Evolutionary conservation across 2,329 filamentous ascomycete species (phyloP).

Genomic region (Colletotrichum euphorbiae): DNA sequence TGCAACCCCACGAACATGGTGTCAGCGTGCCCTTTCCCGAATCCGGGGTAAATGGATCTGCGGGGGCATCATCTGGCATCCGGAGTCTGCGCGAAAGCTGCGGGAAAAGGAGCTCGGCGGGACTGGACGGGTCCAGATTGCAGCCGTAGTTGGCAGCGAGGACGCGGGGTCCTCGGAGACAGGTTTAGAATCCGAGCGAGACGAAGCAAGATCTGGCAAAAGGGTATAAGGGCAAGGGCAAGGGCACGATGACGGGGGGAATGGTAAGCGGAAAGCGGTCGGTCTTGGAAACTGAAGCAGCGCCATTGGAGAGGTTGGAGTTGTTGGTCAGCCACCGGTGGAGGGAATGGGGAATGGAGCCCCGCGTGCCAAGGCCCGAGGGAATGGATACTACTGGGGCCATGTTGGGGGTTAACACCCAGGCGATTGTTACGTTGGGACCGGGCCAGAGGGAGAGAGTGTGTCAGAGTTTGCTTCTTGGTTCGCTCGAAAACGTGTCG

Average conservation of each 20-base stretch:
- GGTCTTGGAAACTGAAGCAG: background rate
- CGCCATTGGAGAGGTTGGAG: conserved; percentile 15
- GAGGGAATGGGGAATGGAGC: conserved; percentile 23
- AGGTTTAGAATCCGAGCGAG: conserved; percentile 20
- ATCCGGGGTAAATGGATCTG: conserved; percentile 31
- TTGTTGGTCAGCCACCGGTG: conserved; percentile 35
- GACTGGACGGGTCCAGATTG: background rate
- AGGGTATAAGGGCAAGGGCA: conserved; percentile 12
- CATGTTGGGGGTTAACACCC: conserved; percentile 15
- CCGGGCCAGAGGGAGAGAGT: conserved; percentile 6
- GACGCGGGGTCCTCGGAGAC: conserved; percentile 26
- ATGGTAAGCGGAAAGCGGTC: background rate
- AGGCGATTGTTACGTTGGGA: conserved; percentile 29
- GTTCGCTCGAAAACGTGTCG: conserved; percentile 27
- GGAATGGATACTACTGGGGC: conserved; percentile 36
- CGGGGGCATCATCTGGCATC: conserved; percentile 35
- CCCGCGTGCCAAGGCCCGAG: conserved; percentile 40
- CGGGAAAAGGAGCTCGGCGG: conserved; percentile 9
- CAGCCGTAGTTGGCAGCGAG: background rate
- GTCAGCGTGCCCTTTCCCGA: background rate
- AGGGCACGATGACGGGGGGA: background rate
- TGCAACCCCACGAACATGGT: conserved; percentile 10
- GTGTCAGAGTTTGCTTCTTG: conserved; percentile 10
- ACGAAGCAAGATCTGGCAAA: background rate
- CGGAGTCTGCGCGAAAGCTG: conserved; percentile 5